phyloP scores from a whole-genome alignment of 2,329 filamentous ascomycete species.

The Stenocarpella maydis region DNA sequence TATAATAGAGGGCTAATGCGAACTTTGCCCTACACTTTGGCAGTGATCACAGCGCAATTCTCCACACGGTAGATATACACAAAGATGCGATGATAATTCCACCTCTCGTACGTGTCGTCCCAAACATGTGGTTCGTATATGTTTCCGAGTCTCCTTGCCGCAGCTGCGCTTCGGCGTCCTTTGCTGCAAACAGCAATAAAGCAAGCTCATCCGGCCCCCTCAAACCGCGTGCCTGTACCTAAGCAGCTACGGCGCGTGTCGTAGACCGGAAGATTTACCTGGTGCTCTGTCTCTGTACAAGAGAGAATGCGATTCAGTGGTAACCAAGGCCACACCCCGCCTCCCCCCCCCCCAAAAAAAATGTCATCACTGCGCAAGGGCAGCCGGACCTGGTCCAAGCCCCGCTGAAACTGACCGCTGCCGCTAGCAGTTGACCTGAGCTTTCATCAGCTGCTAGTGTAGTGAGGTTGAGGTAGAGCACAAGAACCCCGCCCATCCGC shows the following conservation, averaged over 20 bases:
- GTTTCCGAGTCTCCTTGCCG: neutral
- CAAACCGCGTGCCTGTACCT: neutral
- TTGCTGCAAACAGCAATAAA: neutral
- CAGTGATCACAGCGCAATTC: neutral
- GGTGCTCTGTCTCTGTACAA: too few species aligned
- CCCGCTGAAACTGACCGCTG: slow-evolving; percentile 18
- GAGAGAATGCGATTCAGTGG: neutral
- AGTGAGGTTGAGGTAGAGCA: too few species aligned
- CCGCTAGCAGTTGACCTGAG: slow-evolving; percentile 5
- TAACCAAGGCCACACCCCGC: too few species aligned
- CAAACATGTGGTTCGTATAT: neutral
- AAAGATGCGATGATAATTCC: neutral
- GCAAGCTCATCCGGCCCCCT: neutral
- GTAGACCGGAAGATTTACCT: neutral
- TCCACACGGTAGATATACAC: neutral
- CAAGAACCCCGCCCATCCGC: slow-evolving; percentile 12
- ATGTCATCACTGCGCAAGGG: slow-evolving; percentile 27
- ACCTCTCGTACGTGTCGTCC: too few species aligned
- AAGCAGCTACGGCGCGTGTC: neutral
- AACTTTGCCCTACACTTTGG: neutral
- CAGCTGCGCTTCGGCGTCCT: too few species aligned
- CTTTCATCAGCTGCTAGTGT: slow-evolving; percentile 5
- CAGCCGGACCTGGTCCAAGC: slow-evolving; percentile 28
- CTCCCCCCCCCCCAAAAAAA: neutral
- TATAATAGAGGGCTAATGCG: slow-evolving; percentile 31